Base-by-base conservation (phyloP, 2,329 filamentous ascomycete genomes). In the Hypoxylon sp. region DNA sequence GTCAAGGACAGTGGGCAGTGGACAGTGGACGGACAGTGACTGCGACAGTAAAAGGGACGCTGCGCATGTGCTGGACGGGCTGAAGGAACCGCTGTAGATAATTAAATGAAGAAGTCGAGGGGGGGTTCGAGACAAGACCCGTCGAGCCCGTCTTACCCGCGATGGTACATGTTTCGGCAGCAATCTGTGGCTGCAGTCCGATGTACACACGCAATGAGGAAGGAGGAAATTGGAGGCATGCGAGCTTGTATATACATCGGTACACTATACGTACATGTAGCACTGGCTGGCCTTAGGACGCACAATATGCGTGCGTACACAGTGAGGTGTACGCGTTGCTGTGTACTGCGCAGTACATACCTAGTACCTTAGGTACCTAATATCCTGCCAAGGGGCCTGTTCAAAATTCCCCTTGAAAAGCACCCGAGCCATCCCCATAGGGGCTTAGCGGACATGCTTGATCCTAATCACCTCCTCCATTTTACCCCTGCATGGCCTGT, bases 341-440 rank as follows among this genome's bases (percentile, higher is more conserved):
- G n/a, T 31, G 29, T 31, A 31, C 13, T 31, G 29, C n/a, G n/a
- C n/a, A n/a, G n/a, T n/a, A n/a, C n/a, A n/a, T n/a, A n/a, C n/a
- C n/a, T n/a, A n/a, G n/a, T n/a, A n/a, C n/a, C n/a, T n/a, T n/a
- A n/a, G n/a, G n/a, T n/a, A n/a, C n/a, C 37, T 43, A 41, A 41
- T 31, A 45, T 45, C n/a, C 33, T 13, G 21, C 17, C 31, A 48
- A 20, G 45, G 48, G 53, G n/a, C n/a, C 55, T 61, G 55, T 59
- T 48, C 48, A 59, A 31, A 59, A 46, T 52, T 37, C 38, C 51
- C 51, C 55, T 47, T 24, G 45, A 11, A 47, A 18, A 24, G 59
- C 56, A 50, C 55, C 59, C 59, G 51, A 52, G 40, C 51, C 43
- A 59, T 59, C 41, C 60, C 52, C 27, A 24, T 57, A 56, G 9